Evolutionary conservation across 2,329 filamentous ascomycete genomes (phyloP).

Genomic region (Cytospora leucostoma): DNA sequence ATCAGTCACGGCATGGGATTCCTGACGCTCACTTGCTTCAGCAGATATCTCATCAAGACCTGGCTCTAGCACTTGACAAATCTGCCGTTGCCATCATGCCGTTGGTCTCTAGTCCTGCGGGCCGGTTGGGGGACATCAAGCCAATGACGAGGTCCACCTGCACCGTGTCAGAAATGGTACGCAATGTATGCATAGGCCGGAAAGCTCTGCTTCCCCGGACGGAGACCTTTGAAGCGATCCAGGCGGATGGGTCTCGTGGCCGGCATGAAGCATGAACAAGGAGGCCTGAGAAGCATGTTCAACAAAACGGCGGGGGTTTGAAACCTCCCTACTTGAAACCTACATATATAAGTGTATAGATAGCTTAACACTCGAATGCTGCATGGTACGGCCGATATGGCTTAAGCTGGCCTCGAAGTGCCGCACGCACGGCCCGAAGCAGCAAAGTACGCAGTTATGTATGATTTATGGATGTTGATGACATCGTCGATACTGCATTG

Average conservation of each 20-base stretch:
- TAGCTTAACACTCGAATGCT: not conserved
- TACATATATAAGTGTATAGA: not conserved
- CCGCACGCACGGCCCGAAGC: not conserved
- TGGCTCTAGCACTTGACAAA: not conserved
- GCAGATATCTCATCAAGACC: not conserved
- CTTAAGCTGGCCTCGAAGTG: not conserved
- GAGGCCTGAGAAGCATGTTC: not conserved
- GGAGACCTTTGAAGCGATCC: not conserved
- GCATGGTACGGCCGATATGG: not conserved
- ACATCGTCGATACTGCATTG: not conserved
- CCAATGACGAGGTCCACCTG: not conserved
- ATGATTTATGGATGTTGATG: not conserved
- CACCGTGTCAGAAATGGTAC: not conserved
- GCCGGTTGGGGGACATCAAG: not conserved
- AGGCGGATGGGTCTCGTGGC: not conserved
- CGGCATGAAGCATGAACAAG: not conserved
- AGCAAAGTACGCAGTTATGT: not conserved
- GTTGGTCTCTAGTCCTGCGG: not conserved
- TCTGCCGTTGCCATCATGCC: not conserved
- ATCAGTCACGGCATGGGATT: not conserved
- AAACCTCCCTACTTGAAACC: not conserved
- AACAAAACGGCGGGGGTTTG: not conserved
- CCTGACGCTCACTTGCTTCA: not conserved
- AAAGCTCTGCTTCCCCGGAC: constrained; percentile 2
- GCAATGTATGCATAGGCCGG: not conserved